Percentiles rank a stretch among this genome's conserved stretches.
Evolutionary conservation across 805 yeast species (phyloP).

Genomic region (Nakazawaea anatomiae): DNA sequence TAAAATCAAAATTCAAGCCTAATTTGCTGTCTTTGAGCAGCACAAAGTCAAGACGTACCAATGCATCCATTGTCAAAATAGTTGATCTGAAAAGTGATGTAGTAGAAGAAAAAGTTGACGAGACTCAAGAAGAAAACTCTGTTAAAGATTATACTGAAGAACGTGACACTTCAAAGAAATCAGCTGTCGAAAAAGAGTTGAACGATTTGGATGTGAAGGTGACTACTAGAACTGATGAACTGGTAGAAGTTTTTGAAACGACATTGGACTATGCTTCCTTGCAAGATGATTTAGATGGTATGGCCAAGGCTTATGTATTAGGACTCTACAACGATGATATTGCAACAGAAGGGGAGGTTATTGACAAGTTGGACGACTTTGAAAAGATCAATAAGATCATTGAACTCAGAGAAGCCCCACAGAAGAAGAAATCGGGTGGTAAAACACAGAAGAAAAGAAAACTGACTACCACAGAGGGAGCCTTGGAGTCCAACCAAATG

Average conservation of each 20-base stretch:
- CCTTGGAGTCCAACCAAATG: neutral
- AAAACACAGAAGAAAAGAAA: no score
- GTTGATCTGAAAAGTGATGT: neutral
- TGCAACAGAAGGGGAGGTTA: conserved; percentile 48
- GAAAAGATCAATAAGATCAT: conserved; percentile 42
- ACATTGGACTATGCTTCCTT: conserved; percentile 34
- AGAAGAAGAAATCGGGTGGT: no score
- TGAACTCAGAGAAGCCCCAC: conserved; percentile 25
- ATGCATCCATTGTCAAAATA: neutral
- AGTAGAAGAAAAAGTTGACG: no score
- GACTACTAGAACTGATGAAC: no score
- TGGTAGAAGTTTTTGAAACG: conserved; percentile 19
- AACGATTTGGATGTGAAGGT: no score
- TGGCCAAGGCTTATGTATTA: conserved; percentile 55
- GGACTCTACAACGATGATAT: conserved; percentile 61
- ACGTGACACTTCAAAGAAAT: neutral
- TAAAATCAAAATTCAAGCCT: neutral
- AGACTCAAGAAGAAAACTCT: no score
- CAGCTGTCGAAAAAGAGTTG: no score
- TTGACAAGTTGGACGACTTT: conserved; percentile 50
- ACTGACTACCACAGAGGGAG: conserved; percentile 3
- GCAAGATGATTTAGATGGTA: conserved; percentile 43
- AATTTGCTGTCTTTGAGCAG: conserved; percentile 2
- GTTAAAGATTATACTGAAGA: neutral
- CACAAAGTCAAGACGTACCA: neutral